Base-by-base conservation (phyloP, 352 stramenopile species). In the Phytopythium chamaehyphon region DNA sequence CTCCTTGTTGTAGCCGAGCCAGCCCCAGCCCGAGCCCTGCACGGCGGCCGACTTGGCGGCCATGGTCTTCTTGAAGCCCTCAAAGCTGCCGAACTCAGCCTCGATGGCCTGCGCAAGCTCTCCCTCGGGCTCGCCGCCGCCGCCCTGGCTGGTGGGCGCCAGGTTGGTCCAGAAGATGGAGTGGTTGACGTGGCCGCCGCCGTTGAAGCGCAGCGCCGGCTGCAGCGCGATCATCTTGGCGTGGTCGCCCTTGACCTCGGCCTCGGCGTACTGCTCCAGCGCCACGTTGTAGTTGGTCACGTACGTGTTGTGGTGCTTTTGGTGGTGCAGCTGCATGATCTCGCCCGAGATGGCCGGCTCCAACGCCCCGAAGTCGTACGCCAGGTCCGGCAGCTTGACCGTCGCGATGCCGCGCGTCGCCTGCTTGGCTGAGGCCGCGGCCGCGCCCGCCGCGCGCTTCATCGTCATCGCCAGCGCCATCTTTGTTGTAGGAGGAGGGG, bases 81-180 rank as follows among this genome's bases (percentile, higher is more conserved):
- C 96, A 31, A 98, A 88, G 56, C 68, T 85, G 55, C 93, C 91
- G 64, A 98, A 99, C 60, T 96, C 79, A 12, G 69, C 69, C 24
- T 97, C 73, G 39, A 99, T 98, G 31, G 88, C 86, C 28, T 90
- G 77, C 44, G 75, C 81, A 39, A 99, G 73, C 15, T 83, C 85
- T 45, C 88, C 90, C 12, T 83, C 63, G 21, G 88, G 86, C 51
- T 93, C 80, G 33, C 82, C 86, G 37, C 86, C 87, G 35, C 88
- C 90, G 43, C 82, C 84, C 47, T 90, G 55, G 38, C 54, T 74
- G n/a, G 66, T 62, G 3, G 88, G 86, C 23, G 86, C 80, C 40
- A 98, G 67, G 74, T 98, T 98, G 59, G 98, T 96, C 97, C 97
- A 99, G 75, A 99, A 99, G 59, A 99, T 93, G 51, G 93, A 97